phyloP scores from a whole-genome alignment of 176 grass and related monocot species.

The Oryza punctata region DNA sequence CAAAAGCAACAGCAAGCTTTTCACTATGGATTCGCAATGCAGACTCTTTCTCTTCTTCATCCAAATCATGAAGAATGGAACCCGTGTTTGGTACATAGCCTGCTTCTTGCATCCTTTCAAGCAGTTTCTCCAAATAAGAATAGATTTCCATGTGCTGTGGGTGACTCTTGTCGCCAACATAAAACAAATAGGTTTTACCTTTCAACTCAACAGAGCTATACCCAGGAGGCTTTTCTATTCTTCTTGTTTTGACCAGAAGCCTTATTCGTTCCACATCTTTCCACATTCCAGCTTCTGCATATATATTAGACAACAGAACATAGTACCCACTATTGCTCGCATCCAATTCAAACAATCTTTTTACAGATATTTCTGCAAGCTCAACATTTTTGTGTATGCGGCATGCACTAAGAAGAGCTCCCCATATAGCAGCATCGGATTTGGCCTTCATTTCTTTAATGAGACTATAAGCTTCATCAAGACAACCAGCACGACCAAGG shows the following conservation, averaged over 20 bases:
- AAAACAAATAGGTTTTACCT: constrained; percentile 81
- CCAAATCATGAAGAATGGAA: constrained; percentile 79
- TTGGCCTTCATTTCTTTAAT: constrained; percentile 83
- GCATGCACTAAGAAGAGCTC: constrained; percentile 82
- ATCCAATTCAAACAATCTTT: constrained; percentile 82
- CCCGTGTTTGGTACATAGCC: constrained; percentile 85
- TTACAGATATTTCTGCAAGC: constrained; percentile 70
- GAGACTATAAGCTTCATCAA: constrained; percentile 76
- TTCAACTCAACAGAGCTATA: constrained; percentile 85
- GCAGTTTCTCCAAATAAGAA: constrained; percentile 78
- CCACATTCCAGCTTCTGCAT: constrained; percentile 83
- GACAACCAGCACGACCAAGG: constrained; percentile 72
- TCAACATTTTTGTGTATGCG: constrained; percentile 86
- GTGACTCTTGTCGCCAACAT: constrained; percentile 82
- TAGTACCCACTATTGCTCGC: constrained; percentile 76
- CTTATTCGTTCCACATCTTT: constrained; percentile 73
- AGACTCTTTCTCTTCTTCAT: constrained; percentile 90
- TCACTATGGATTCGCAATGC: constrained; percentile 78
- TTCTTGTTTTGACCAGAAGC: constrained; percentile 68
- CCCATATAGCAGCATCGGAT: constrained; percentile 85
- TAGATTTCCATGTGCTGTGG: constrained; percentile 77
- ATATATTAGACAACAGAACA: constrained; percentile 87
- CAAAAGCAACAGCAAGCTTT: constrained; percentile 93
- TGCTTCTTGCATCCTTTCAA: constrained; percentile 69
- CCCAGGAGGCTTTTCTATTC: constrained; percentile 78